Evolutionary conservation across 371 early-diverging fungal species (phyloP).

Genomic region (Conidiobolus incongruus): DNA sequence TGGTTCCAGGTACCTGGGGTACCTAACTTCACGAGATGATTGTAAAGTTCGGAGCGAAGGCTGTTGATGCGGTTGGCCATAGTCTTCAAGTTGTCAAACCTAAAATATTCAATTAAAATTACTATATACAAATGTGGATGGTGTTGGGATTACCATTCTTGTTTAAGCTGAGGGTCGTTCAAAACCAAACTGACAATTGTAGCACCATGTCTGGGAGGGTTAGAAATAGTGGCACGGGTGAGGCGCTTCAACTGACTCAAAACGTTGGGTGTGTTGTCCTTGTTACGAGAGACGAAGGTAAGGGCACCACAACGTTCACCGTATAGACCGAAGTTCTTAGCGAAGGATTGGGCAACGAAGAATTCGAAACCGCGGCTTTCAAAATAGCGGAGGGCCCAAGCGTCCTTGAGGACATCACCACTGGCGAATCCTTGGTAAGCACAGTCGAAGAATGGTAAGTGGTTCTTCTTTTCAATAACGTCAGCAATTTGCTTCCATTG

Average conservation of each 20-base stretch:
- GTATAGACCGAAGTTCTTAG: conserved; percentile 95
- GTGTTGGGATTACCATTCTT: conserved; percentile 38
- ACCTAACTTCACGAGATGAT: conserved; percentile 30
- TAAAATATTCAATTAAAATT: conserved; percentile 5
- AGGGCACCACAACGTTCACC: conserved; percentile 76
- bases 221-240: conserved; percentile 66
- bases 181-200: conserved; percentile 67
- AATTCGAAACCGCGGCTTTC: conserved; percentile 73
- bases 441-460: conserved; percentile 88
- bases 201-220: conserved; percentile 76
- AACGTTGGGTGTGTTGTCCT: conserved; percentile 24
- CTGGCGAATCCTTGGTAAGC: conserved; percentile 96
- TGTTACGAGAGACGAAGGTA: conserved; percentile 37
- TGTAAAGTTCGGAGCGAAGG: conserved; percentile 54
- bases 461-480: conserved; percentile 40
- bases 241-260: conserved; percentile 65
- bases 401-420: conserved; percentile 76
- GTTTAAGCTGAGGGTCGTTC: conserved; percentile 46
- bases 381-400: conserved; percentile 78
- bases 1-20: conserved; percentile 92
- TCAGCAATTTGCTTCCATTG: conserved; percentile 83
- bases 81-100: conserved; percentile 32
- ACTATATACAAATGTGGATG: background rate
- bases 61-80: conserved; percentile 77
- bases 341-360: conserved; percentile 73